phyloP scores from a whole-genome alignment of 1,284 basidiomycete species.

The Erythrobasidium hasegawianum region DNA sequence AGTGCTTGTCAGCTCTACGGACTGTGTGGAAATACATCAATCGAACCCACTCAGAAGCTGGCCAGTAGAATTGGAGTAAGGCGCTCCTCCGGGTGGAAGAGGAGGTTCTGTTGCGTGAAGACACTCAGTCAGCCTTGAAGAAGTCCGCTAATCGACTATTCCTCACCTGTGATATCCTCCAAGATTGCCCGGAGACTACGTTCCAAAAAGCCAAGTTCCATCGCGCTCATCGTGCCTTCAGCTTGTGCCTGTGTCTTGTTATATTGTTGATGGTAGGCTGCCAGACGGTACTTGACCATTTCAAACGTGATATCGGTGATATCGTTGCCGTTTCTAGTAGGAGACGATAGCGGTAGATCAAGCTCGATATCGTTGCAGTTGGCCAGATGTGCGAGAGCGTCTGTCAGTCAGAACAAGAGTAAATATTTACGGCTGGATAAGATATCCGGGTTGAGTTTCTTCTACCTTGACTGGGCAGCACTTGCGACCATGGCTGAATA shows the following conservation, averaged over 20 bases:
- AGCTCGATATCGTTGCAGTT: constrained; percentile 13
- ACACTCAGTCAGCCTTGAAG: background rate
- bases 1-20: background rate
- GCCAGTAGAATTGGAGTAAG: constrained; percentile 8
- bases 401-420: background rate
- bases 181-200: constrained; percentile 6
- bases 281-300: constrained; percentile 11
- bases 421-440: no score
- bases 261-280: constrained; percentile 6
- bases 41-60: background rate
- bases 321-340: background rate
- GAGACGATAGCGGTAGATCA: background rate
- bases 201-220: background rate
- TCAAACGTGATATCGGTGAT: constrained; percentile 16
- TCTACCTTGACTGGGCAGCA: background rate
- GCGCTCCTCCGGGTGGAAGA: constrained; percentile 1
- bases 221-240: background rate
- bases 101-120: background rate
- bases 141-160: background rate
- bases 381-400: background rate
- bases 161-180: background rate
- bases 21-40: background rate
- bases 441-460: no score
- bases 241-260: background rate
- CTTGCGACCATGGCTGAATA: no score